Evolutionary conservation across 2,329 filamentous ascomycete genomes (phyloP).

Genomic region (Oidium heveae): DNA sequence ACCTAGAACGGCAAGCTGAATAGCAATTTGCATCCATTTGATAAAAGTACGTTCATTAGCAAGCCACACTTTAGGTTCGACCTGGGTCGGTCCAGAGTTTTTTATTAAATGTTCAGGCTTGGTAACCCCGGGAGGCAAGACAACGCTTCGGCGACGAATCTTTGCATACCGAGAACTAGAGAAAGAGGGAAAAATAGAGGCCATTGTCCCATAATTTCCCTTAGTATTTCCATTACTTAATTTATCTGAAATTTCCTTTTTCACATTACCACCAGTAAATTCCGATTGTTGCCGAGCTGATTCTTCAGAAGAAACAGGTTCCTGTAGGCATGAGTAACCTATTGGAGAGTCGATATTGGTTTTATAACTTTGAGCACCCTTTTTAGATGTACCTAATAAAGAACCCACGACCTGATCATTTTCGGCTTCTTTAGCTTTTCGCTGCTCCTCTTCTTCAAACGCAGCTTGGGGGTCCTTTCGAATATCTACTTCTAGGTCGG

Average conservation of each 20-base stretch:
- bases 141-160: slow-evolving; percentile 23
- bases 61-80: slow-evolving; percentile 96
- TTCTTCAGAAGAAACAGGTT: slow-evolving; percentile 25
- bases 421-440: slow-evolving; percentile 54
- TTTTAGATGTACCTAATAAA: slow-evolving; percentile 35
- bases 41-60: slow-evolving; percentile 96
- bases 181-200: slow-evolving; percentile 57
- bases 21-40: slow-evolving; percentile 91
- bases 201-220: slow-evolving; percentile 29
- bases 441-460: slow-evolving; percentile 76
- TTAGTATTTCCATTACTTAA: slow-evolving; percentile 12
- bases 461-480: slow-evolving; percentile 74
- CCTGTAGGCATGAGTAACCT: slow-evolving; percentile 36
- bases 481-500: slow-evolving; percentile 78
- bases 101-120: slow-evolving; percentile 80
- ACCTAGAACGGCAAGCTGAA: slow-evolving; percentile 64
- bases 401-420: slow-evolving; percentile 79
- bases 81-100: slow-evolving; percentile 70
- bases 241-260: slow-evolving; percentile 10
- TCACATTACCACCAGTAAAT: slow-evolving; percentile 5
- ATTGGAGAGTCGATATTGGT: slow-evolving; percentile 39
- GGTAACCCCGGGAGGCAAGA: slow-evolving; percentile 65
- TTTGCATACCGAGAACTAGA: slow-evolving; percentile 54
- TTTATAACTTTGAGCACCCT: slow-evolving; percentile 24
- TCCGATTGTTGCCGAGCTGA: slow-evolving; percentile 1